phyloP scores from a whole-genome alignment of 2,329 filamentous ascomycete species.

The Ascomycota sp. region DNA sequence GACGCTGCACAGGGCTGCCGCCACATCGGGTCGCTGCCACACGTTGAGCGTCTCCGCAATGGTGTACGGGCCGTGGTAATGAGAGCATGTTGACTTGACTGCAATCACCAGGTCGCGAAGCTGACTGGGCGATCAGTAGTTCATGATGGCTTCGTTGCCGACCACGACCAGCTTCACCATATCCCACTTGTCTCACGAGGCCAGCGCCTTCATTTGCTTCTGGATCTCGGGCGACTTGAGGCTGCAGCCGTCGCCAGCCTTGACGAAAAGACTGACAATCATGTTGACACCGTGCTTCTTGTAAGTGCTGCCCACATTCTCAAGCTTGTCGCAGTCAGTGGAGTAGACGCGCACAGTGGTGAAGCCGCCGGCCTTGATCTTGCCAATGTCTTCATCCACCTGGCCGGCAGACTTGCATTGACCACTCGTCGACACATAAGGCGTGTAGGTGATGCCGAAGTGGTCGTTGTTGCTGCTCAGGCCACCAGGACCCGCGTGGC shows the following conservation, averaged over 20 bases:
- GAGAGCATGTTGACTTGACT: conserved; percentile 46
- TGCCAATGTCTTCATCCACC: conserved; percentile 38
- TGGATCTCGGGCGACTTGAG: conserved; percentile 39
- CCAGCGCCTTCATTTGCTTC: conserved; percentile 55
- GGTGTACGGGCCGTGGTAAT: conserved; percentile 58
- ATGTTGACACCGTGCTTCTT: conserved; percentile 48
- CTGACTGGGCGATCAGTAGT: conserved; percentile 41
- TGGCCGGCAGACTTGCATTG: conserved; percentile 42
- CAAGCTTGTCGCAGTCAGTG: conserved; percentile 70
- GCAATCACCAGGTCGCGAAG: conserved; percentile 52
- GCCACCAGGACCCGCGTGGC: conserved; percentile 8
- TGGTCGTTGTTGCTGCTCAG: conserved; percentile 27
- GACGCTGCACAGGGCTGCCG: conserved; percentile 41
- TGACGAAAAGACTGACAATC: conserved; percentile 78
- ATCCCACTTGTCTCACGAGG: conserved; percentile 52
- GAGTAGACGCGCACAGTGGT: conserved; percentile 64
- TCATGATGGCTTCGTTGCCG: conserved; percentile 80
- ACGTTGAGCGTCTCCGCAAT: conserved; percentile 71
- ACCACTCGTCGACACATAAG: conserved; percentile 37
- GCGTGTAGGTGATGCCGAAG: conserved; percentile 66
- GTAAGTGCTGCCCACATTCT: conserved; percentile 52
- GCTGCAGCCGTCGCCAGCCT: conserved; percentile 37
- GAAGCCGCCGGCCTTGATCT: conserved; percentile 48
- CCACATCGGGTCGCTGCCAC: conserved; percentile 44
- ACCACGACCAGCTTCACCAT: conserved; percentile 63